Evolutionary conservation across 108 stramenopile genomes (phyloP), one percentile per base, ranked within the genome.

Genomic region (Skeletonema tropicum): DNA sequence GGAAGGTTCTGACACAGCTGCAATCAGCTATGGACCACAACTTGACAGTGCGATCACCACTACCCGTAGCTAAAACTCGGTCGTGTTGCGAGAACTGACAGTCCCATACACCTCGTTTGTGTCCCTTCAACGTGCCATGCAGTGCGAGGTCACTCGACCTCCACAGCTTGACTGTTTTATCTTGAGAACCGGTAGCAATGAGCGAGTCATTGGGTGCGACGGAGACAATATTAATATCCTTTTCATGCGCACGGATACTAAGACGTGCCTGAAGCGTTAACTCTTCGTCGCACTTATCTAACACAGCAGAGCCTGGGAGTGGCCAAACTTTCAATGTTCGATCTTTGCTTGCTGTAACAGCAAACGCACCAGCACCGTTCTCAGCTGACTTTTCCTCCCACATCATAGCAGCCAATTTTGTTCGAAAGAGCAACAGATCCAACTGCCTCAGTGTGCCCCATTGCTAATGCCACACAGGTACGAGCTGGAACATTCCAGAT

Each of bases 71-170:
- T n/a, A 99, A 33, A 32, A 96, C 95, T 29, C 95, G 70, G 76
- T 99, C 99, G 36, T 90, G 83, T 30, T 96, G 95, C 52, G 97
- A 97, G 64, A 98, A 99, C 48, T 89, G 90, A 66, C 93, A 92
- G 75, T 95, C 94, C 98, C 98, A 98, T 15, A 99, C 94, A 60
- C 98, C 99, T 41, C 98, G 77, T 66, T 93, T 91, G 66, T 99
- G 99, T 13, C 99, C 99, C 60, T 86, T 96, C 48, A 99, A 72
- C 8, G 94, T 94, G 29, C 89, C 96, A 48, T 83, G 73, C 8
- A 95, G 81, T 21, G 82, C 68, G 26, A 98, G 79, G 64, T 97
- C 97, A 1, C 82, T 81, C 10, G 94, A 73, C 68, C 82, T 76
- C 97, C 98, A 98, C 8, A 99, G 73, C 65, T 97, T 97, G 5